Conservation (phyloP, 257 asterid genomes). For the Voacanga thouarsii region DNA sequence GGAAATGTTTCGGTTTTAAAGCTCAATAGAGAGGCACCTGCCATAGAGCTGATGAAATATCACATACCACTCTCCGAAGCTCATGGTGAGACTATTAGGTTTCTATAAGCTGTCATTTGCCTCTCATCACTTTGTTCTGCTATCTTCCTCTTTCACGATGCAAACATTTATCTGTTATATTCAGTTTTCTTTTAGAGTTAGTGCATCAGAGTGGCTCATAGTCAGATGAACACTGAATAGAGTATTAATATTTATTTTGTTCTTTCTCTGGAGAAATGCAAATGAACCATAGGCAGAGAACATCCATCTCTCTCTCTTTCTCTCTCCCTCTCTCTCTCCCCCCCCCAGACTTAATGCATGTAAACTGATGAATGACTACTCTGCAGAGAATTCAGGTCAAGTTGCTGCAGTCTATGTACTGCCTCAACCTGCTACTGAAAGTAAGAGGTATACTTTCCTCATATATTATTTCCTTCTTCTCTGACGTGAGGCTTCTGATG, state of each 20-base stretch:
- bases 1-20: constrained; percentile 70
- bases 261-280: background rate
- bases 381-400: constrained; percentile 52
- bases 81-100: constrained; percentile 48
- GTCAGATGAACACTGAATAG: background rate
- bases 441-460: constrained; percentile 54
- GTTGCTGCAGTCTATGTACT: constrained; percentile 44
- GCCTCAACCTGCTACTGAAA: constrained; percentile 82
- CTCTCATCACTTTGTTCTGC: background rate
- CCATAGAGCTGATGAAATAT: constrained; percentile 67
- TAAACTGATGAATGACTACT: constrained; percentile 13
- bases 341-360: background rate
- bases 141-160: background rate
- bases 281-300: background rate
- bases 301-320: background rate
- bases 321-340: background rate
- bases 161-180: background rate
- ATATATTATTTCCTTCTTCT: background rate
- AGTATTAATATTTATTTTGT: background rate
- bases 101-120: background rate
- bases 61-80: constrained; percentile 66
- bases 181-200: background rate
- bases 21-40: constrained; percentile 43
- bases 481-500: background rate
- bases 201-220: background rate